These are phyloP conservation scores for Elsinoe ampelina DNA, from an alignment of 2,329 filamentous ascomycete species.

Conservation along the genomic window DNA sequence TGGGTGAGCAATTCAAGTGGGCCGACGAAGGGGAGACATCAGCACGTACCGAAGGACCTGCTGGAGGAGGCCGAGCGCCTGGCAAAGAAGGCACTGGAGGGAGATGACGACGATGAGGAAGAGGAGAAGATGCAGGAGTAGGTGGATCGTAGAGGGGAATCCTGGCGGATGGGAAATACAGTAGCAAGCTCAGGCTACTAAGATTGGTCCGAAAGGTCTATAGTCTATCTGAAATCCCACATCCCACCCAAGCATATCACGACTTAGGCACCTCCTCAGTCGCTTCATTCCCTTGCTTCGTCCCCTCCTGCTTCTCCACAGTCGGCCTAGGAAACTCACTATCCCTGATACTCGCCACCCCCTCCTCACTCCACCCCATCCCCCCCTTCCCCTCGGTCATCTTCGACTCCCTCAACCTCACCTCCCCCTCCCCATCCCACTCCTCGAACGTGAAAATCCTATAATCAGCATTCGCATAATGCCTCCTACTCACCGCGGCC, in stretches of 20 bases:
- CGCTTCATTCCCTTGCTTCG: conserved; percentile 12
- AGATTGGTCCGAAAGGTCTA: conserved; percentile 7
- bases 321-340: conserved; percentile 22
- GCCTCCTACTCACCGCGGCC: conserved; percentile 43
- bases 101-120: conserved; percentile 74
- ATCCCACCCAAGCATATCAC: background rate
- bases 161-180: background rate
- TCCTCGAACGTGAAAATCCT: conserved; percentile 50
- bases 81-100: conserved; percentile 82
- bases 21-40: conserved; percentile 83
- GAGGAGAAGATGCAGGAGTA: conserved; percentile 91
- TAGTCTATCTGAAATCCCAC: background rate
- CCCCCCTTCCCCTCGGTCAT: conserved; percentile 41
- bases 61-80: conserved; percentile 85
- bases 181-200: background rate
- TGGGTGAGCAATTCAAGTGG: conserved; percentile 84
- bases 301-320: conserved; percentile 15
- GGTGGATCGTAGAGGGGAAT: background rate
- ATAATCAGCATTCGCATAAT: conserved; percentile 53
- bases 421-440: conserved; percentile 25
- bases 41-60: conserved; percentile 86
- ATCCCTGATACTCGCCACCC: conserved; percentile 19
- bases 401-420: conserved; percentile 40
- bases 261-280: conserved; percentile 15
- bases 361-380: conserved; percentile 41